Conservation (phyloP, 768 basidiomycete genomes). For the Tremella yokohamensis region DNA sequence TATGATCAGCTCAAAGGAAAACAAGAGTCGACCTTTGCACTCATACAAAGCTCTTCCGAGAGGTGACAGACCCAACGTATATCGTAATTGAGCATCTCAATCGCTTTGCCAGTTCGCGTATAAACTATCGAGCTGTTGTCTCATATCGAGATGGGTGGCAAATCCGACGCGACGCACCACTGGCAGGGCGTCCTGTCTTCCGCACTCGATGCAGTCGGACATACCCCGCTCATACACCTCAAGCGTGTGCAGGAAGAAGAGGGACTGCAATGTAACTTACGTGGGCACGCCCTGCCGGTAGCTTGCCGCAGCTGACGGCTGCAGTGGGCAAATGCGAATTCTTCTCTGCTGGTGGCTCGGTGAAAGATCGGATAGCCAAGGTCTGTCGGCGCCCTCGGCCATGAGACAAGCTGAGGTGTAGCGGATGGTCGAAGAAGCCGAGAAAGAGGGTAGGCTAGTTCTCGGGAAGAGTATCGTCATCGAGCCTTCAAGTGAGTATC, state of each 20-base stretch:
- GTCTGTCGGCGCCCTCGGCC: slow-evolving; percentile 16
- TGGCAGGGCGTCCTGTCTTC: slow-evolving; percentile 61
- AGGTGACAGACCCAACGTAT: too few relatives aligned
- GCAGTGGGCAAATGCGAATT: slow-evolving; percentile 87
- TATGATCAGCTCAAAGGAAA: too few relatives aligned
- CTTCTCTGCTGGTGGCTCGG: slow-evolving; percentile 83
- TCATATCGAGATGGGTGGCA: background rate
- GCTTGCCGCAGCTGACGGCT: background rate
- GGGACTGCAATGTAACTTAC: slow-evolving; percentile 79
- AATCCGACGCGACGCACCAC: slow-evolving; percentile 40
- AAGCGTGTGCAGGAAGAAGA: slow-evolving; percentile 70
- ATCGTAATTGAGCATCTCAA: too few relatives aligned
- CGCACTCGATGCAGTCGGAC: slow-evolving; percentile 79
- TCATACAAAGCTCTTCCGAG: too few relatives aligned
- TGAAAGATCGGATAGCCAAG: slow-evolving; percentile 94
- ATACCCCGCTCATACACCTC: slow-evolving; percentile 84
- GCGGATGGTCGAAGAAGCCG: slow-evolving; percentile 93
- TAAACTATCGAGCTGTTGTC: too few relatives aligned
- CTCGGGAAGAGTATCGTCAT: slow-evolving; percentile 88
- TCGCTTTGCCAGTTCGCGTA: too few relatives aligned
- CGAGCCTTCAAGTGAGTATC: slow-evolving; percentile 63
- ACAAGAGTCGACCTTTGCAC: too few relatives aligned
- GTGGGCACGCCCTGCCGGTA: slow-evolving; percentile 56
- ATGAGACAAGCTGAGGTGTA: slow-evolving; percentile 9
- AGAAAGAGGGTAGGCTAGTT: slow-evolving; percentile 75